Base-by-base conservation (phyloP, 163 green algal species). In the Chloromonas sp. region DNA sequence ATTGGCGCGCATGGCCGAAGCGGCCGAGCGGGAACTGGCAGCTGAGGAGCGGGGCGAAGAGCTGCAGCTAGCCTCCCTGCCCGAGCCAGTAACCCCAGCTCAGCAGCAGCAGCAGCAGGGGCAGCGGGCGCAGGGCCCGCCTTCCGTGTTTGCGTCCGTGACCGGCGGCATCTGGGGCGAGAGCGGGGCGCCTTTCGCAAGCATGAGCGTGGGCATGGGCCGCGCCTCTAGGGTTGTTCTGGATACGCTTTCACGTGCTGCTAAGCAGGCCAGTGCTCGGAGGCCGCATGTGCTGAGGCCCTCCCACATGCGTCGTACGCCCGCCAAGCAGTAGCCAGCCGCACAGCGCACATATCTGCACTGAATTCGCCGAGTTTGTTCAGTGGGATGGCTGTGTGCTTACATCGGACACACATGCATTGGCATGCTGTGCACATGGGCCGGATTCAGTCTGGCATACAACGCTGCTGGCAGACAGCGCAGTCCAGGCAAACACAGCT, bases 1-100 rank as follows among this genome's bases (percentile, higher is more conserved):
- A 83, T 70, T 93, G 87, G 81, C 80, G 3, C 85, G 91, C 78
- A 93, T 91, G 87, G 87, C 85, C 57, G 84, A 91, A 79, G 88
- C 61, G 3, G 86, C 88, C 0, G 86, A 89, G 79, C 79, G 83
- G 87, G 79, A 81, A 79, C 66, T 86, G 88, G 81, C 85, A 85
- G 58, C 83, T 81, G 78, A 83, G 71, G 1, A 71, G 58, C 76
- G 60, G 83, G 74, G 74, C 60, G 83, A 70, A 70, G 82, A 80
- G 15, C 84, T 89, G 86, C 82, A 78, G 60, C 81, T 71, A 2
- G 82, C 84, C 81, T 66, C 76, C 57, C 82, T 87, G 60, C 79
- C 82, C 14, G 71, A 59, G 71, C 13, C 71, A 79, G 71, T 14
- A 11, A 79, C 71, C 2, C 13, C 71, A 79, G 70, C 59, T 70